These are phyloP conservation scores for Arthrobotrys sinensis DNA, from an alignment of 2,329 filamentous ascomycete genomes.

Conservation along the genomic window DNA sequence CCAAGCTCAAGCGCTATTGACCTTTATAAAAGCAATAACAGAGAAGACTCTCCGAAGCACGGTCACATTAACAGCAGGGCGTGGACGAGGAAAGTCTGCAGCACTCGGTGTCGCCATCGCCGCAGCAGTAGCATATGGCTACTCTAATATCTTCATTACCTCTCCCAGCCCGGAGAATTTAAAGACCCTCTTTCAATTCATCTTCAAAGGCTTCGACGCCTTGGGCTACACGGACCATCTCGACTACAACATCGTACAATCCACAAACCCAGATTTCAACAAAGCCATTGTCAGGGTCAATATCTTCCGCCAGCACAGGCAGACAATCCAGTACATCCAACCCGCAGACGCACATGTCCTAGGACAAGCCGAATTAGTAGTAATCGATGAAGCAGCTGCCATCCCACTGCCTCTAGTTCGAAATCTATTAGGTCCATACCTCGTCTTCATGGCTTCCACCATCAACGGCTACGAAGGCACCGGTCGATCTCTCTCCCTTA, in stretches of 20 bases:
- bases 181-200: conserved; percentile 97
- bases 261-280: conserved; percentile 98
- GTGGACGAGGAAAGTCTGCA: conserved; percentile 97
- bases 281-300: conserved; percentile 98
- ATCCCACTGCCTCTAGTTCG: conserved; percentile 93
- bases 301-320: conserved; percentile 91
- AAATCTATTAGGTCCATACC: conserved; percentile 95
- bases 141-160: conserved; percentile 99
- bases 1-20: conserved; percentile 95
- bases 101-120: conserved; percentile 95
- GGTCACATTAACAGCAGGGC: conserved; percentile 90
- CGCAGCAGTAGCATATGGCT: conserved; percentile 93
- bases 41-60: conserved; percentile 96
- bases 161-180: conserved; percentile 97
- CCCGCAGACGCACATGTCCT: conserved; percentile 96
- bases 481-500: conserved; percentile 91
- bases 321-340: conserved; percentile 98
- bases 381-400: conserved; percentile 97
- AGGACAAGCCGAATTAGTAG: conserved; percentile 92
- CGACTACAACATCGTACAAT: conserved; percentile 98
- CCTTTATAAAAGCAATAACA: conserved; percentile 94
- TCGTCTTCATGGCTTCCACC: conserved; percentile 99
- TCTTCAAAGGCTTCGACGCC: conserved; percentile 98
- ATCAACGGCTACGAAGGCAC: conserved; percentile 99
- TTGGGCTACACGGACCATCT: conserved; percentile 93